Conservation (phyloP, 495 filamentous ascomycete species). For the Acidiella bohemica region DNA sequence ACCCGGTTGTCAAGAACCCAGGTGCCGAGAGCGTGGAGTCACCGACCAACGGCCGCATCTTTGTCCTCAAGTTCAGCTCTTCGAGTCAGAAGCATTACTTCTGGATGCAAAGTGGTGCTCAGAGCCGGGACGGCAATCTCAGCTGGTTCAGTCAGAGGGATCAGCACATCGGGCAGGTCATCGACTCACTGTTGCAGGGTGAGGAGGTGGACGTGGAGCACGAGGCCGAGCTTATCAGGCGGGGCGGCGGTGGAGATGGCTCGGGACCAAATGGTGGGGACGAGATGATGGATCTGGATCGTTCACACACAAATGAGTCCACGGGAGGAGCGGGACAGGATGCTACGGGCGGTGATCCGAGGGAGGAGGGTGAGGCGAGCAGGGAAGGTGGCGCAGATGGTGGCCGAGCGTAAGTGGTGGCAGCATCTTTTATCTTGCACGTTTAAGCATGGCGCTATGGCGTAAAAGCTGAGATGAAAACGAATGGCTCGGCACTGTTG, state of each 20-base stretch:
- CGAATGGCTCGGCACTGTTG: too few relatives aligned
- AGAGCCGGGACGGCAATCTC: constrained; percentile 57
- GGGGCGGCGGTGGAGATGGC: constrained; percentile 33
- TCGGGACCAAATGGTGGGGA: constrained; percentile 62
- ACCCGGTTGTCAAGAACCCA: constrained; percentile 46
- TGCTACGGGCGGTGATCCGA: constrained; percentile 77
- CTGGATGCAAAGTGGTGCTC: constrained; percentile 84
- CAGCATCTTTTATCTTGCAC: neutral
- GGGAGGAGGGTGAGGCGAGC: constrained; percentile 76
- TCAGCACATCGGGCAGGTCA: constrained; percentile 65
- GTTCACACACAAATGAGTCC: constrained; percentile 32
- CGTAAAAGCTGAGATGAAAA: too few relatives aligned
- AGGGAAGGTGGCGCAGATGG: constrained; percentile 90
- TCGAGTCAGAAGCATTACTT: constrained; percentile 84
- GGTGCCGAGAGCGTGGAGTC: constrained; percentile 38
- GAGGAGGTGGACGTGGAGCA: constrained; percentile 74
- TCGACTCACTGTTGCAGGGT: constrained; percentile 71
- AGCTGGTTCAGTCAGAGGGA: constrained; percentile 72
- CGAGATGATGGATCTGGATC: constrained; percentile 47
- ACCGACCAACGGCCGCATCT: constrained; percentile 78
- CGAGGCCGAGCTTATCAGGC: constrained; percentile 52
- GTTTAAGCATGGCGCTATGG: too few relatives aligned
- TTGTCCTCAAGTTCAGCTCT: constrained; percentile 87
- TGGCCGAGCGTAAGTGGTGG: constrained; percentile 88
- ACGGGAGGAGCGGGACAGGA: constrained; percentile 70